phyloP scores from a whole-genome alignment of 805 yeast species.

The Barnettozyma wickerhamii region DNA sequence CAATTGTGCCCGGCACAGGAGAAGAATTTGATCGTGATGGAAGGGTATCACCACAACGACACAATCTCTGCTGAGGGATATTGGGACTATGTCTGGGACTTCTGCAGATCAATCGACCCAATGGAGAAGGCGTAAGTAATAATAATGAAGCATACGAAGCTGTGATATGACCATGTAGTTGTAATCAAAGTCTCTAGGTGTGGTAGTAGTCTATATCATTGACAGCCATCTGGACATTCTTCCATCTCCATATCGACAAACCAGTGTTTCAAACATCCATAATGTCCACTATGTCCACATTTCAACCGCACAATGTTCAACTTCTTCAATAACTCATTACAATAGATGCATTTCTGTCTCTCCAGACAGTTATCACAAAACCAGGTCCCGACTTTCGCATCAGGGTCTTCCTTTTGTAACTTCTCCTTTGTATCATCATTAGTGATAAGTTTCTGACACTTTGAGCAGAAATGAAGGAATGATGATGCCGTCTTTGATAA shows the following conservation, averaged over 20 bases:
- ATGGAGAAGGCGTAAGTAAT: slow-evolving; percentile 3
- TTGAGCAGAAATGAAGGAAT: slow-evolving; percentile 54
- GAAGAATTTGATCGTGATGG: slow-evolving; percentile 53
- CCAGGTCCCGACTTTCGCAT: slow-evolving; percentile 62
- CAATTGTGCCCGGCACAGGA: slow-evolving; percentile 43
- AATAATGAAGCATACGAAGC: too few species aligned
- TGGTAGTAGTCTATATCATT: too few species aligned
- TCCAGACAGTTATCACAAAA: slow-evolving; percentile 74
- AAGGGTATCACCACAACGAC: slow-evolving; percentile 74
- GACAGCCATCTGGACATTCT: slow-evolving; percentile 74
- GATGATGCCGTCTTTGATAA: slow-evolving; percentile 28
- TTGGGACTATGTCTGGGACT: slow-evolving; percentile 65
- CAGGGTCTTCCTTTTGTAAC: slow-evolving; percentile 16
- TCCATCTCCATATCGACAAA: slow-evolving; percentile 55
- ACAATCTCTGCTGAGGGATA: slow-evolving; percentile 71
- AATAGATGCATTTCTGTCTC: slow-evolving; percentile 51
- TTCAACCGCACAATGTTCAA: slow-evolving; percentile 52
- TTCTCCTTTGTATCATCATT: slow-evolving; percentile 52
- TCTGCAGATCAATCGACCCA: slow-evolving; percentile 34
- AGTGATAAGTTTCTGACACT: slow-evolving; percentile 53
- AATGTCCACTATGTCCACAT: slow-evolving; percentile 90
- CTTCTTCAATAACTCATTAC: slow-evolving; percentile 75
- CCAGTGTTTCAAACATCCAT: slow-evolving; percentile 77
- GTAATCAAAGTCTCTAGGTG: background rate
- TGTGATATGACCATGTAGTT: too few species aligned